These are phyloP conservation scores for Dunaliella sp. DNA, from an alignment of 139 green algal genomes.

Conservation along the genomic window DNA sequence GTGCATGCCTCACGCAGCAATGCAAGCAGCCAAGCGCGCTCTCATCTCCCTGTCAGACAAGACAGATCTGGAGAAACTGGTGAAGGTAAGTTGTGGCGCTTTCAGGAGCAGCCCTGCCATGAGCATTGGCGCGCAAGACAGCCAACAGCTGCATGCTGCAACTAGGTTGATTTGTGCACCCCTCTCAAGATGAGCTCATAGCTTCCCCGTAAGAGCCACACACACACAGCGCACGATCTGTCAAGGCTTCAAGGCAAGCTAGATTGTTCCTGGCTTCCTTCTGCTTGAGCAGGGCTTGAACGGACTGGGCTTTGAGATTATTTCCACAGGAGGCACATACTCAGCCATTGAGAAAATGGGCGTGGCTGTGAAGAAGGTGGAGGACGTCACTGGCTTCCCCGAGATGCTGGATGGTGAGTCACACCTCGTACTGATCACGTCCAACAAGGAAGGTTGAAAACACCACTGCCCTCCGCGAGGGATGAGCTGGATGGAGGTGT, in stretches of 20 bases:
- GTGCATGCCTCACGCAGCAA: constrained; percentile 5
- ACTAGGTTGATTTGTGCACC: no score
- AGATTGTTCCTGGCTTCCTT: no score
- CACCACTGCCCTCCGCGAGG: no score
- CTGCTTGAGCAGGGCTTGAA: constrained; percentile 81
- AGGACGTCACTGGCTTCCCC: constrained; percentile 93
- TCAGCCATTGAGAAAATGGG: constrained; percentile 74
- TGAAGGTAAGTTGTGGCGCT: constrained; percentile 67
- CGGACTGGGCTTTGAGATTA: constrained; percentile 84
- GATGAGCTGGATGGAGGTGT: no score
- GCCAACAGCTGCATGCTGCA: no score
- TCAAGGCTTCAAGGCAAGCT: no score
- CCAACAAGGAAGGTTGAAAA: no score
- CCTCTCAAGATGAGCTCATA: no score
- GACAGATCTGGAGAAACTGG: constrained; percentile 72
- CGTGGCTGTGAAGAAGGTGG: constrained; percentile 82
- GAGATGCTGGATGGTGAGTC: constrained; percentile 94
- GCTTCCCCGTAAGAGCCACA: no score
- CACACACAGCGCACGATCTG: no score
- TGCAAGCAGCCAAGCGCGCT: constrained; percentile 45
- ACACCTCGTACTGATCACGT: background rate
- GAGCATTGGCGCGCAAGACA: no score
- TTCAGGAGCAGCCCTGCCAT: no score
- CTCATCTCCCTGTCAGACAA: constrained; percentile 96
- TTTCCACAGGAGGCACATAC: constrained; percentile 94